These are phyloP conservation scores for Iris pallida DNA, from an alignment of 116 monocot genomes.

Conservation along the genomic window DNA sequence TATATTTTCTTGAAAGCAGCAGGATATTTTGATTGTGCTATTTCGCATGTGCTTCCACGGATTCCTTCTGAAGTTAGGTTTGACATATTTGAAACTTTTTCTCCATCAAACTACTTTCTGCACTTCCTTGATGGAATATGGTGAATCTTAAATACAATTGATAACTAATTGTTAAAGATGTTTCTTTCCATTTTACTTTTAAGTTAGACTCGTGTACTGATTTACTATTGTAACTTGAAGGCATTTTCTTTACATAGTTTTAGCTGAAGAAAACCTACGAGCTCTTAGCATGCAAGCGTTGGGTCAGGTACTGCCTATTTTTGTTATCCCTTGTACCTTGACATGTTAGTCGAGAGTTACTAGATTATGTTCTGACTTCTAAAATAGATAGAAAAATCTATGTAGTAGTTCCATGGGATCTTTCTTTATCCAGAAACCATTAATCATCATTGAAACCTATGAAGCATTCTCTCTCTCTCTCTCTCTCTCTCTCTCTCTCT, in stretches of 20 bases:
- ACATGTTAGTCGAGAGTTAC: too few relatives aligned
- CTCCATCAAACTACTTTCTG: not conserved
- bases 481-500: too few relatives aligned
- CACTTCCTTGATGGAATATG: not conserved
- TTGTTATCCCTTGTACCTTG: too few relatives aligned
- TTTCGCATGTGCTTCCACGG: conserved; percentile 61
- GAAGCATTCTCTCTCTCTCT: too few relatives aligned
- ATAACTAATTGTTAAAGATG: not conserved
- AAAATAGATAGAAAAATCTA: too few relatives aligned
- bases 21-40: conserved; percentile 89
- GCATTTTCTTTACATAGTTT: conserved; percentile 66
- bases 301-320: conserved; percentile 44
- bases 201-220: not conserved
- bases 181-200: not conserved
- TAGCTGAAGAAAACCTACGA: conserved; percentile 56
- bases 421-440: too few relatives aligned
- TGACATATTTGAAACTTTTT: conserved; percentile 2
- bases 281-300: conserved; percentile 74
- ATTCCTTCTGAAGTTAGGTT: conserved; percentile 63
- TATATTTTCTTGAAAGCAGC: conserved; percentile 86
- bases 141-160: too few relatives aligned
- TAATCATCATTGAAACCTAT: too few relatives aligned
- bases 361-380: too few relatives aligned
- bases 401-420: too few relatives aligned
- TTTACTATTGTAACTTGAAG: too few relatives aligned